These are phyloP conservation scores for Plantago ovata DNA, from an alignment of 257 asterid genomes.

Conservation along the genomic window DNA sequence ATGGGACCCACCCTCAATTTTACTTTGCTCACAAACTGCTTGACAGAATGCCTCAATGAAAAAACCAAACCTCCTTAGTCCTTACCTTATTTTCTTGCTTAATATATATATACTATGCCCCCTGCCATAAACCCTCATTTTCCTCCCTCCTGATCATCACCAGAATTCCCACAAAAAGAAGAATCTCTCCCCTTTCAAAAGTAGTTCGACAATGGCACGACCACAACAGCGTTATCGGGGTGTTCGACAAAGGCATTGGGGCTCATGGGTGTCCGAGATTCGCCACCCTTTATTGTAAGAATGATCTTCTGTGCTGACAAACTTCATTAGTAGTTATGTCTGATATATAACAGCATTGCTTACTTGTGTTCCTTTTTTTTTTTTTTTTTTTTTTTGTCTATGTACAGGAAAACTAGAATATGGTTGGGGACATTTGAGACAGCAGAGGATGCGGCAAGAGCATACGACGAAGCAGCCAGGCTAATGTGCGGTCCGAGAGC, in stretches of 20 bases:
- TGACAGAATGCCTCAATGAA: conserved; percentile 12
- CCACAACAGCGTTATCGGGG: conserved; percentile 67
- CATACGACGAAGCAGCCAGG: conserved; percentile 78
- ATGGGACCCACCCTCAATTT: conserved; percentile 38
- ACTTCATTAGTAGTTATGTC: too few relatives aligned
- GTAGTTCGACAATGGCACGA: conserved; percentile 36
- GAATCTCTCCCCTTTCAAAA: background rate
- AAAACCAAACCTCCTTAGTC: background rate
- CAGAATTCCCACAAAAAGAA: too few relatives aligned
- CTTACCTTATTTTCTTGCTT: background rate
- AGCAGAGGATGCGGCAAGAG: conserved; percentile 78
- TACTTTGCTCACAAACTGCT: conserved; percentile 8
- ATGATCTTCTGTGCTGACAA: too few relatives aligned
- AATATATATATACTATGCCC: conserved; percentile 11
- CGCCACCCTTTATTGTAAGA: conserved; percentile 72
- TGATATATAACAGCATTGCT: background rate
- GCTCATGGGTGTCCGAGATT: conserved; percentile 88
- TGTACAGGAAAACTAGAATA: conserved; percentile 58
- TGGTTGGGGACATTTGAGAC: conserved; percentile 85
- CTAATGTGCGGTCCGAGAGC: conserved; percentile 68
- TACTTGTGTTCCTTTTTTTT: background rate
- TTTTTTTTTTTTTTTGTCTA: background rate
- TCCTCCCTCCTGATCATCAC: background rate
- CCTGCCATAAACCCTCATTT: conserved; percentile 2
- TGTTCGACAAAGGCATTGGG: conserved; percentile 84